A percentile compares a stretch with the other conserved stretches of the same genome.
phyloP scores from a whole-genome alignment of 164 flowering plant species.

The Vitis rupestris region DNA sequence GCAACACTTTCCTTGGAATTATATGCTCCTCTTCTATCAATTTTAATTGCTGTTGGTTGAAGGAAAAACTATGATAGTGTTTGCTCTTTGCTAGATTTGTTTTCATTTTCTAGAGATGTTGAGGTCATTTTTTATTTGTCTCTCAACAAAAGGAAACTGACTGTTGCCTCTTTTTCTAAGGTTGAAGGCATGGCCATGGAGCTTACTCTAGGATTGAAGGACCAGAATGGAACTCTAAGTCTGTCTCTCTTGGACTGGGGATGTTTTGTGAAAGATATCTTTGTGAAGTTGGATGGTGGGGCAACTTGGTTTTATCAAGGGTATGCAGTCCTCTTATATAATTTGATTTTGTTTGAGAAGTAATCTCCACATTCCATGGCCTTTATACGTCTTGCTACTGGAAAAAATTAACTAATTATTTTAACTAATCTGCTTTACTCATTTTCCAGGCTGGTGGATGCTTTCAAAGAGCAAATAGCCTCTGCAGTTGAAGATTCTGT shows the following conservation, averaged over 20 bases:
- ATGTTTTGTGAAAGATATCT: constrained; percentile 61
- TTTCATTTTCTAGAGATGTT: too few species aligned
- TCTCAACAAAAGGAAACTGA: not conserved
- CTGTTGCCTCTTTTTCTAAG: constrained; percentile 38
- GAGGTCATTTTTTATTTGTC: too few species aligned
- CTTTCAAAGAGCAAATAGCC: constrained; percentile 69
- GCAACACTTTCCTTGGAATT: too few species aligned
- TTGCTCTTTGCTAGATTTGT: too few species aligned
- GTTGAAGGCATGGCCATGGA: constrained; percentile 91
- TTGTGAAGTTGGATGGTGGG: constrained; percentile 82
- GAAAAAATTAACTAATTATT: not conserved
- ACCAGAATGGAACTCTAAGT: constrained; percentile 60
- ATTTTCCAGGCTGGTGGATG: constrained; percentile 64
- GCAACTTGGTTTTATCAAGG: constrained; percentile 98
- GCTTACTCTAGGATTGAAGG: constrained; percentile 62
- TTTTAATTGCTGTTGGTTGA: too few species aligned
- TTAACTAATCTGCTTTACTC: constrained; percentile 6
- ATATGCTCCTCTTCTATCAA: too few species aligned
- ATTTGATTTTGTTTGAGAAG: too few species aligned
- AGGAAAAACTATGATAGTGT: too few species aligned
- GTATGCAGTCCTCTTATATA: constrained; percentile 30
- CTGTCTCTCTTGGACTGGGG: constrained; percentile 65
- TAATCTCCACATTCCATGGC: not conserved
- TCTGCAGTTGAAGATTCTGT: constrained; percentile 77
- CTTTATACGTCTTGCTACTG: too few species aligned